These are phyloP conservation scores for Hydnum rufescens DNA, from an alignment of 768 basidiomycete genomes.

Conservation along the genomic window DNA sequence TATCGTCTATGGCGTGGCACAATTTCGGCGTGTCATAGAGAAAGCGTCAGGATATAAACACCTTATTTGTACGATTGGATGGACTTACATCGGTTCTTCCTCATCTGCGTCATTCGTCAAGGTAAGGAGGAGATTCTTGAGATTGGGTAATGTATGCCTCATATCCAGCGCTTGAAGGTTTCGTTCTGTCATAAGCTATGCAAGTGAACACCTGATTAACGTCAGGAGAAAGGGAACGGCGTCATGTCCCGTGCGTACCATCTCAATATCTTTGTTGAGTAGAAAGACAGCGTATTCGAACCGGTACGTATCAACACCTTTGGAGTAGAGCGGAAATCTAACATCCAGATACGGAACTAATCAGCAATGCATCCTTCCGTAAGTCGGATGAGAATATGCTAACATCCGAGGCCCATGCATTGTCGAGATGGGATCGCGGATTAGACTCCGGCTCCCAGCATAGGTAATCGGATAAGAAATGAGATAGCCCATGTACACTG, in stretches of 20 bases:
- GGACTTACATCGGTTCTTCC: too few species aligned
- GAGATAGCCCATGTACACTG: constrained; percentile 52
- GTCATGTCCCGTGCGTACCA: constrained; percentile 30
- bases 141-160: constrained; percentile 88
- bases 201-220: background rate
- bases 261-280: constrained; percentile 91
- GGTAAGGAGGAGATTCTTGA: constrained; percentile 82
- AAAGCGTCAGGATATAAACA: too few species aligned
- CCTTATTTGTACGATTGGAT: too few species aligned
- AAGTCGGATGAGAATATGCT: constrained; percentile 15
- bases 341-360: background rate
- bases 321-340: constrained; percentile 90
- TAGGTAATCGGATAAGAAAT: constrained; percentile 81
- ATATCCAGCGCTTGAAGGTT: constrained; percentile 78
- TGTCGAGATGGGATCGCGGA: constrained; percentile 79
- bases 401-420: constrained; percentile 93
- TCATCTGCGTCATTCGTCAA: constrained; percentile 46
- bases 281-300: constrained; percentile 97
- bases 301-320: constrained; percentile 87
- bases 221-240: background rate
- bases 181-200: constrained; percentile 78
- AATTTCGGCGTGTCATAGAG: too few species aligned
- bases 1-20: too few species aligned
- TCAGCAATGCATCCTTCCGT: background rate
- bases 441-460: constrained; percentile 75